Evolutionary conservation across 495 filamentous ascomycete species (phyloP), one percentile per base, ranked within the genome.

Genomic region (Chaetomium cochliodes): DNA sequence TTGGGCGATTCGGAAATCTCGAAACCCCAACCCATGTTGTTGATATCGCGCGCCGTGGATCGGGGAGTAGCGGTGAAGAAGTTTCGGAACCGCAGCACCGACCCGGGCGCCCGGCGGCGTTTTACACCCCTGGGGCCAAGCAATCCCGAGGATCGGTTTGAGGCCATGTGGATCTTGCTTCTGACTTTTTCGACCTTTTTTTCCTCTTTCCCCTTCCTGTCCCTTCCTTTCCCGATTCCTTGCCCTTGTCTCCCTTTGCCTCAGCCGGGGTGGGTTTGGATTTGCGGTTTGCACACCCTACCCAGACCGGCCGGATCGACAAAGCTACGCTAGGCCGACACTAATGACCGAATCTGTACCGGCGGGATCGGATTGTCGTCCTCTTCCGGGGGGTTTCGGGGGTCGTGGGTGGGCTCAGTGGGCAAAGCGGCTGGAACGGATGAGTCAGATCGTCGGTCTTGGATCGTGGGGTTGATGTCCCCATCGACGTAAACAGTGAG

Each of bases 21-120:
- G 22, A 13, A 52, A 13, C 22, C 16, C 23, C 49, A 26, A 26
- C 49, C 49, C 22, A 13, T 52, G 49, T 26, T 52, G 49, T 52
- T 26, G 49, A 52, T 23, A 52, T 52, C 41, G 46, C 18, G 46
- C 51, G 2, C 25, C 52, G 26, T 20, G 39, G 56, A 28, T 58
- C 56, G 39, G 56, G 33, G 16, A 28, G 42, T 68, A 65, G 66
- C 66, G 66, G 66, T 68, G 66, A 68, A 62, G 58, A 62, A 62
- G 50, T 42, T 54, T 23, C 42, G 65, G 54, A 51, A 59, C 44
- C 49, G 8, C 41, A 54, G 15, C 42, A 23, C 50, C 28, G 55
- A 37, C 25, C 49, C 49, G 49, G 44, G 60, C 25, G 5, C 2
- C n/a, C 28, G 61, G 50, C 51, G 11, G 57, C 65, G 62, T 60